Percentiles rank a stretch among this genome's conserved stretches.
Conservation (phyloP, 805 yeast genomes). For the Wickerhamomyces chaumierensis region DNA sequence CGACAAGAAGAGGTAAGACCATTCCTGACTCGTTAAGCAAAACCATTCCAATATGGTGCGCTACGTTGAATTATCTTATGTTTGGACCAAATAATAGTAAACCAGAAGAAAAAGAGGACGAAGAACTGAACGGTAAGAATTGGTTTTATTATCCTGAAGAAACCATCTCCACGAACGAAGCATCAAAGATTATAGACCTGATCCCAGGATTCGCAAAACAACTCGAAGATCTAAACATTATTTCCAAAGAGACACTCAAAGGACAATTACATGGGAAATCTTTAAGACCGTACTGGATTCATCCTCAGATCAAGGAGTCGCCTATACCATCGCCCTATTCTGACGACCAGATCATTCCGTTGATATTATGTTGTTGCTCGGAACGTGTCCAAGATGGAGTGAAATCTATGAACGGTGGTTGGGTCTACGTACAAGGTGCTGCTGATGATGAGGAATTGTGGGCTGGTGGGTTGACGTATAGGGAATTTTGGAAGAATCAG, state of each 20-base stretch:
- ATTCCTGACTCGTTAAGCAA: conserved; percentile 84
- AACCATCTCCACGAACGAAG: conserved; percentile 50
- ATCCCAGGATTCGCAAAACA: conserved; percentile 39
- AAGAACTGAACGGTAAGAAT: conserved; percentile 11
- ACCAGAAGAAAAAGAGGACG: conserved; percentile 4
- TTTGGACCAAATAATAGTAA: conserved; percentile 21
- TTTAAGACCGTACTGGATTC: conserved; percentile 58
- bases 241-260: conserved; percentile 23
- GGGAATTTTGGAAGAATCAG: conserved; percentile 42
- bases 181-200: conserved; percentile 31
- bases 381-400: conserved; percentile 49
- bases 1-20: conserved; percentile 74
- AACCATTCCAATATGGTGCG: conserved; percentile 88
- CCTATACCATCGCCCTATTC: conserved; percentile 24
- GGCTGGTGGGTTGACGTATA: conserved; percentile 48
- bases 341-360: conserved; percentile 27
- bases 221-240: conserved; percentile 28
- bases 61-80: conserved; percentile 51
- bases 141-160: conserved; percentile 38
- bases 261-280: conserved; percentile 31
- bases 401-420: conserved; percentile 30
- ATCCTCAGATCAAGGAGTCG: conserved; percentile 33
- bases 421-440: conserved; percentile 77
- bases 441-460: conserved; percentile 92
- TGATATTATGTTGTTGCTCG: conserved; percentile 53